These are phyloP conservation scores for Fusarium papillatum DNA, from an alignment of 2,329 filamentous ascomycete genomes.

Conservation along the genomic window DNA sequence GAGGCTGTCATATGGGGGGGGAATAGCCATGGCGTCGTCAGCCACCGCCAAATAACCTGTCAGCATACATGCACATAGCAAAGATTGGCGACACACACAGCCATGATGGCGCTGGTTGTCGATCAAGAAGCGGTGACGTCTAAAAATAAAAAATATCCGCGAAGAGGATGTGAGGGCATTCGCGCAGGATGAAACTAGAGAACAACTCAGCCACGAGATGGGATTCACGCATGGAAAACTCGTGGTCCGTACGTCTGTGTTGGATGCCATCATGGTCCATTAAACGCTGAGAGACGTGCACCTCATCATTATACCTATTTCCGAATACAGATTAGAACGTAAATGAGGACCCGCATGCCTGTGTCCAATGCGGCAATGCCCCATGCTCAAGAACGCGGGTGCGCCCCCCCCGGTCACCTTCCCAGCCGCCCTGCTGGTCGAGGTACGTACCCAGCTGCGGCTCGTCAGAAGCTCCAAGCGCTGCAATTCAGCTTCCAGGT, in stretches of 20 bases:
- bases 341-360: not conserved
- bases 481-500: conserved; percentile 37
- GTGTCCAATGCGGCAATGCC: conserved; percentile 14
- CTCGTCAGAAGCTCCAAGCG: conserved; percentile 14
- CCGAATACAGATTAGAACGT: conserved; percentile 22
- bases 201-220: conserved; percentile 12
- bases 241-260: conserved; percentile 4
- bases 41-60: conserved; percentile 25
- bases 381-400: conserved; percentile 33
- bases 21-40: conserved; percentile 23
- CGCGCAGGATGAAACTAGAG: not conserved
- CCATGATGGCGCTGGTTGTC: conserved; percentile 2
- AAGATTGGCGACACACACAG: conserved; percentile 30
- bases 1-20: conserved; percentile 4
- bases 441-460: conserved; percentile 22
- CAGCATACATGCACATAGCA: conserved; percentile 25
- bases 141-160: conserved; percentile 27
- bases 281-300: conserved; percentile 21
- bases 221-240: not conserved
- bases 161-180: not conserved
- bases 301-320: not conserved
- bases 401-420: conserved; percentile 25
- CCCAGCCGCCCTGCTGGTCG: conserved; percentile 29
- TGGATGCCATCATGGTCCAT: conserved; percentile 5
- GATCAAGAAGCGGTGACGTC: conserved; percentile 3